Evolutionary conservation across 805 yeast genomes (phyloP).

Genomic region (Candida stauntonica): DNA sequence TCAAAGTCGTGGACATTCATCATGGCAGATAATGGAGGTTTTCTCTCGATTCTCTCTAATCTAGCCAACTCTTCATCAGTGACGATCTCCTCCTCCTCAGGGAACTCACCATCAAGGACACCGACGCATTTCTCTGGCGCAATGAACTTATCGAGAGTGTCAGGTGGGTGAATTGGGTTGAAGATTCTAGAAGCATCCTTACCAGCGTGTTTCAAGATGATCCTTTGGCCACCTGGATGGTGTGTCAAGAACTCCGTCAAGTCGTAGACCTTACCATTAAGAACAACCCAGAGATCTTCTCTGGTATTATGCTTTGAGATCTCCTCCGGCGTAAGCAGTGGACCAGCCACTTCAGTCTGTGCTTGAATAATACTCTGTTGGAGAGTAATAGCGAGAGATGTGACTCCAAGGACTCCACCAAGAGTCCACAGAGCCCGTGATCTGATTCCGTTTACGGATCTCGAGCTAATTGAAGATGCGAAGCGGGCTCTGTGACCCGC

Average conservation of each 20-base stretch:
- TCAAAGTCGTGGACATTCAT: conserved; percentile 86
- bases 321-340: conserved; percentile 23
- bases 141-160: conserved; percentile 63
- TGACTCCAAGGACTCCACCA: background rate
- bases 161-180: conserved; percentile 88
- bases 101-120: conserved; percentile 35
- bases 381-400: background rate
- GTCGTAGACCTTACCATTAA: conserved; percentile 76
- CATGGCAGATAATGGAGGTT: conserved; percentile 68
- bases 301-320: conserved; percentile 34
- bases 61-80: conserved; percentile 38
- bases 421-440: background rate
- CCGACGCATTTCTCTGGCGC: conserved; percentile 62
- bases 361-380: background rate
- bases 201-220: conserved; percentile 77
- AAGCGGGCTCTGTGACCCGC: background rate
- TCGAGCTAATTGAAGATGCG: too few relatives aligned
- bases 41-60: conserved; percentile 38
- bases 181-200: conserved; percentile 80
- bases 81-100: conserved; percentile 32
- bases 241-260: conserved; percentile 52
- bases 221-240: conserved; percentile 81
- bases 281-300: conserved; percentile 79
- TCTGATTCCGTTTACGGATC: too few relatives aligned
- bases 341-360: conserved; percentile 3